These are phyloP conservation scores for Catharanthus roseus DNA, from an alignment of 257 asterid genomes.

Conservation along the genomic window DNA sequence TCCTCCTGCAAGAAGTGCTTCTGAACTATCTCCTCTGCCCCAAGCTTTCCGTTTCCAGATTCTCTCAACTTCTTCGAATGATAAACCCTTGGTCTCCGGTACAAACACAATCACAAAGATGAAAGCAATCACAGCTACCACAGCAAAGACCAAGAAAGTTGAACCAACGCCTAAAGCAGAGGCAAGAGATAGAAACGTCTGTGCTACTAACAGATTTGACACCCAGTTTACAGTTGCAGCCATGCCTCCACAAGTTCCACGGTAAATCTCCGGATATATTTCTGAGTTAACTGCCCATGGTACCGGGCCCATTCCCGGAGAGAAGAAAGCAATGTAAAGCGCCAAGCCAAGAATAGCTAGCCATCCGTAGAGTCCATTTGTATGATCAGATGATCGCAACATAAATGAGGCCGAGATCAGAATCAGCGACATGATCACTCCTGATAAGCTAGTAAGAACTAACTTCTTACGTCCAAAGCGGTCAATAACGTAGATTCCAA, in stretches of 20 bases:
- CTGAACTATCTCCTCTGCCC: conserved; percentile 31
- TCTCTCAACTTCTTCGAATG: conserved; percentile 76
- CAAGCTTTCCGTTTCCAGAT: conserved; percentile 76
- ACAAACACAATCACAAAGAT: conserved; percentile 53
- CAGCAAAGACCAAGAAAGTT: conserved; percentile 74
- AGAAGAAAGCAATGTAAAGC: conserved; percentile 65
- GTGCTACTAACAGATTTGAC: conserved; percentile 78
- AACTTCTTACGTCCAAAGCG: conserved; percentile 66
- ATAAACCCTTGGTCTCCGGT: conserved; percentile 90
- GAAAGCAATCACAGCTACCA: conserved; percentile 56
- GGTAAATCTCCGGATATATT: conserved; percentile 72
- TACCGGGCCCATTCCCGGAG: conserved; percentile 96
- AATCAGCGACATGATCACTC: conserved; percentile 69
- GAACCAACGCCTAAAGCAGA: conserved; percentile 59
- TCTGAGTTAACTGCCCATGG: conserved; percentile 97
- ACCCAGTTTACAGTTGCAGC: conserved; percentile 94
- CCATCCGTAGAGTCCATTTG: conserved; percentile 56
- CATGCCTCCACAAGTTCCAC: conserved; percentile 93
- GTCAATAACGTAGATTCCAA: too few relatives aligned
- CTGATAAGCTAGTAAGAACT: conserved; percentile 68
- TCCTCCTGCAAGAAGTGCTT: conserved; percentile 40
- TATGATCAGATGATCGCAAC: conserved; percentile 34
- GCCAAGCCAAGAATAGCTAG: conserved; percentile 69
- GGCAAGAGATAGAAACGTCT: conserved; percentile 64
- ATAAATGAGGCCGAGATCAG: conserved; percentile 54